Evolutionary conservation across 148 eudicot genomes (phyloP).

Genomic region (Silene latifolia): DNA sequence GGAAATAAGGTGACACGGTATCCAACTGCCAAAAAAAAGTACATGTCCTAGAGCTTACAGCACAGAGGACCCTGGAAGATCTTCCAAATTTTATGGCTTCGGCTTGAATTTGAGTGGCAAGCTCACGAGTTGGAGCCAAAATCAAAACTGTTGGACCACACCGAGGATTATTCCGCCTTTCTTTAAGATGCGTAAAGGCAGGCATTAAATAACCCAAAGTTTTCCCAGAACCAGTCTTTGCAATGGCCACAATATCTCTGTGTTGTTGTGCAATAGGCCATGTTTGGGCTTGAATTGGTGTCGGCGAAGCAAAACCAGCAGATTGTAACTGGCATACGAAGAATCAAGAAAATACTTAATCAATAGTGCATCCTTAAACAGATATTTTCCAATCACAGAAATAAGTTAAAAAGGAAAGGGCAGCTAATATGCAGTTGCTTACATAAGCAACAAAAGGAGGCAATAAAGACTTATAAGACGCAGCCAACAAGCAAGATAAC

Average conservation of each 20-base stretch:
- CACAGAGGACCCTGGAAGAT: constrained; percentile 80
- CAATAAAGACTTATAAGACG: constrained; percentile 67
- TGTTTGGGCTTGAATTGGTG: constrained; percentile 98
- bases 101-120: constrained; percentile 89
- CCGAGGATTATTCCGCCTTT: constrained; percentile 63
- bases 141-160: constrained; percentile 90
- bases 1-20: not conserved
- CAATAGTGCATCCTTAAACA: not conserved
- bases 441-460: constrained; percentile 98
- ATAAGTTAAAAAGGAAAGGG: constrained; percentile 20
- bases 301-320: constrained; percentile 90
- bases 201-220: constrained; percentile 94
- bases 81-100: constrained; percentile 90
- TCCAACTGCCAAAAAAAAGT: not conserved
- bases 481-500: constrained; percentile 81
- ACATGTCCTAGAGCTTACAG: constrained; percentile 34
- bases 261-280: constrained; percentile 95
- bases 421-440: constrained; percentile 77
- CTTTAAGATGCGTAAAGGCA: constrained; percentile 78
- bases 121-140: constrained; percentile 95
- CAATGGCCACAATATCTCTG: constrained; percentile 94
- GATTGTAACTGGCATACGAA: constrained; percentile 53
- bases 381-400: constrained; percentile 5
- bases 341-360: constrained; percentile 14
- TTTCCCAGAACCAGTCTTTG: constrained; percentile 98